phyloP scores from a whole-genome alignment of 805 yeast genomes.

The Kazachstania kunashirensis region DNA sequence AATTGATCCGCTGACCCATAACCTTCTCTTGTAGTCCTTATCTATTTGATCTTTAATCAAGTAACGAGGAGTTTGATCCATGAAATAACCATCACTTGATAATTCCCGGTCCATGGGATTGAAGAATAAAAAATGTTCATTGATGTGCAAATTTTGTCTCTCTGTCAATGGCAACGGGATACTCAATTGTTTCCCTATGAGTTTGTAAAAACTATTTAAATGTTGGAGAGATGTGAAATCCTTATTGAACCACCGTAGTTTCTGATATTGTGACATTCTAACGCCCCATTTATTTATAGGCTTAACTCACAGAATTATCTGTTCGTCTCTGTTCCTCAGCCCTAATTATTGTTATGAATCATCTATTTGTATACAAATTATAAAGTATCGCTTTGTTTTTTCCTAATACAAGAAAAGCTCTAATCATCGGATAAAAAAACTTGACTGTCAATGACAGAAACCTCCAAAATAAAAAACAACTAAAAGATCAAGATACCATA shows the following conservation, averaged over 20 bases:
- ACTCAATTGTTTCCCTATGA: not conserved
- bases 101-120: conserved; percentile 45
- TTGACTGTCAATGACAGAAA: too few species aligned
- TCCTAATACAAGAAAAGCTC: too few species aligned
- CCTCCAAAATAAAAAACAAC: too few species aligned
- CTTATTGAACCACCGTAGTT: not conserved
- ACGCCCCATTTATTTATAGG: too few species aligned
- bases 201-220: not conserved
- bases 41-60: conserved; percentile 8
- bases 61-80: conserved; percentile 56
- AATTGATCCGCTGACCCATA: conserved; percentile 75
- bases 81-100: conserved; percentile 71
- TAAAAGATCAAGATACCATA: too few species aligned
- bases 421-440: too few species aligned
- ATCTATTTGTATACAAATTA: too few species aligned
- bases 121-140: conserved; percentile 59
- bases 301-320: too few species aligned
- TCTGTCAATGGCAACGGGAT: not conserved
- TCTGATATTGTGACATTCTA: not conserved
- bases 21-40: conserved; percentile 41
- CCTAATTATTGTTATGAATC: too few species aligned
- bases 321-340: too few species aligned
- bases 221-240: not conserved
- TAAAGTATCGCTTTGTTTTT: too few species aligned
- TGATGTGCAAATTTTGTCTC: conserved; percentile 20